A percentile compares a stretch with the other conserved stretches of the same genome.
Evolutionary conservation across 257 asterid genomes (phyloP).

Genomic region (Fraxinus quadrangulata): DNA sequence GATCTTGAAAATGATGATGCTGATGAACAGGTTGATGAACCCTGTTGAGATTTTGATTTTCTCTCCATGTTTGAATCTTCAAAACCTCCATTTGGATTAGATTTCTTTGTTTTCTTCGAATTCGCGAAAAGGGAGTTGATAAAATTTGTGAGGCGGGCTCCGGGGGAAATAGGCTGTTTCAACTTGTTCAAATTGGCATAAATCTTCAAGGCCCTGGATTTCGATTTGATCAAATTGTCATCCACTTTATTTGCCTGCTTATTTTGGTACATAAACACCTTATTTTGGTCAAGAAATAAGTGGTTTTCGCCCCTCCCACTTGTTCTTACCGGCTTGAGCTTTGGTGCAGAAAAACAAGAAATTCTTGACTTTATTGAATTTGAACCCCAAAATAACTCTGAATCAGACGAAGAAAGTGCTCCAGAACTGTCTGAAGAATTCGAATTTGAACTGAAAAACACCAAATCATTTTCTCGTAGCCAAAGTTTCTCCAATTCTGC

Average conservation of each 20-base stretch:
- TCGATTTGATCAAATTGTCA: slow-evolving; percentile 38
- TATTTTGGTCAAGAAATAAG: neutral
- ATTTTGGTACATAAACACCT: slow-evolving; percentile 11
- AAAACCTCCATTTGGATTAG: slow-evolving; percentile 5
- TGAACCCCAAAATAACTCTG: slow-evolving; percentile 33
- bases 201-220: slow-evolving; percentile 49
- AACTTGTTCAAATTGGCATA: slow-evolving; percentile 53
- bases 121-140: slow-evolving; percentile 51
- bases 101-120: slow-evolving; percentile 35
- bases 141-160: slow-evolving; percentile 52
- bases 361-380: slow-evolving; percentile 22
- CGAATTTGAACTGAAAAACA: slow-evolving; percentile 46
- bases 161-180: slow-evolving; percentile 70
- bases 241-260: slow-evolving; percentile 12
- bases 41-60: slow-evolving; percentile 7
- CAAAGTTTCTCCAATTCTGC: slow-evolving; percentile 25
- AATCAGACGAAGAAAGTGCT: slow-evolving; percentile 51
- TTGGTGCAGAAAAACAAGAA: slow-evolving; percentile 33
- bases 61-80: slow-evolving; percentile 23
- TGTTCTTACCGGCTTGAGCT: slow-evolving; percentile 37
- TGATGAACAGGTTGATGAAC: slow-evolving; percentile 50
- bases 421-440: slow-evolving; percentile 51
- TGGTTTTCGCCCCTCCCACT: neutral
- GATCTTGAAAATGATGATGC: slow-evolving; percentile 73
- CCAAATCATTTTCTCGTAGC: slow-evolving; percentile 40